phyloP scores from a whole-genome alignment of 1,139 yeast species.

The Pichia sp. region DNA sequence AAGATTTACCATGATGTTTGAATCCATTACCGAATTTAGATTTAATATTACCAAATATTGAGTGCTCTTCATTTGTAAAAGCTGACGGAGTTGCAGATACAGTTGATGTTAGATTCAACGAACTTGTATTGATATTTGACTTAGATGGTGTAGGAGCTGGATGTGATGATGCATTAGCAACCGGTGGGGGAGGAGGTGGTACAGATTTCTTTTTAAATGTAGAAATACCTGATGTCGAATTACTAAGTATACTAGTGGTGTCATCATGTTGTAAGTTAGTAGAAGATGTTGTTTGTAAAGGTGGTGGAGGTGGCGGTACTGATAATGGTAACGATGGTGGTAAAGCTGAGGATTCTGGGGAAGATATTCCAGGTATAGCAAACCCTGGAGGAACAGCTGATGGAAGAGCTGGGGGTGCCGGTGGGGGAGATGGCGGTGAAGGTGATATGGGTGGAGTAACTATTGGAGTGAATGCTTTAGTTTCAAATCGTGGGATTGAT shows the following conservation, averaged over 20 bases:
- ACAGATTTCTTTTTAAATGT: constrained; percentile 11
- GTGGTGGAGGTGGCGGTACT: not conserved
- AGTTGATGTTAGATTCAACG: constrained; percentile 4
- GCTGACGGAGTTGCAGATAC: constrained; percentile 1
- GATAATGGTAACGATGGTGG: not conserved
- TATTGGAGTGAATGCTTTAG: not conserved
- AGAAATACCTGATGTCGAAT: constrained; percentile 7
- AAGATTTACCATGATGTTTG: constrained; percentile 23
- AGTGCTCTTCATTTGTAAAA: constrained; percentile 15
- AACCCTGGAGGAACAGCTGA: constrained; percentile 1
- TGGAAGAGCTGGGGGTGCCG: constrained; percentile 8
- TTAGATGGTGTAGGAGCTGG: constrained; percentile 18
- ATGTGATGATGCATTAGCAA: constrained; percentile 9
- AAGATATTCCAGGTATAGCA: constrained; percentile 20
- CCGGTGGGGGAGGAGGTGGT: constrained; percentile 20
- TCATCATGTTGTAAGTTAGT: constrained; percentile 11
- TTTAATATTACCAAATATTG: constrained; percentile 18
- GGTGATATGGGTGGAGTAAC: constrained; percentile 19
- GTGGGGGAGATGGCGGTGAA: constrained; percentile 13
- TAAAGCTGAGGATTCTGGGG: constrained; percentile 23
- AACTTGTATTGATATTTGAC: constrained; percentile 1
- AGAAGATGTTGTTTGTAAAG: constrained; percentile 4
- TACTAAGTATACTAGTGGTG: constrained; percentile 13
- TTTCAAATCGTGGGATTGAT: not conserved
- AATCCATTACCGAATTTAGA: constrained; percentile 23